These are phyloP conservation scores for Neopestalotiopsis clavispora DNA, from an alignment of 2,329 filamentous ascomycete species.

Conservation along the genomic window DNA sequence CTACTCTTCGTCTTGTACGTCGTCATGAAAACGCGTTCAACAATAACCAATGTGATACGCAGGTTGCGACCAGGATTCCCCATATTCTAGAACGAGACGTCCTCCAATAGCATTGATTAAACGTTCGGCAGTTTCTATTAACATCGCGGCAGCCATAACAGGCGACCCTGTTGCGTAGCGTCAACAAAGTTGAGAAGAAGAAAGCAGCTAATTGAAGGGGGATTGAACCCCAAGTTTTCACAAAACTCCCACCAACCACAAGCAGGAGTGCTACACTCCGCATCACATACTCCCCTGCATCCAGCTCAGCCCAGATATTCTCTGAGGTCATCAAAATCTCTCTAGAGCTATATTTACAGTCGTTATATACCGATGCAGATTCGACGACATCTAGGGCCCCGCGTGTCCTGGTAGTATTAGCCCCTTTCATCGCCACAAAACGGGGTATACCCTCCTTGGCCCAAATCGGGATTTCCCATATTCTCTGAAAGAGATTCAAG, in stretches of 20 bases:
- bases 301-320: background rate
- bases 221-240: background rate
- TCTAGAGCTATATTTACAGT: too few relatives aligned
- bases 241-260: slow-evolving; percentile 3
- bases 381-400: background rate
- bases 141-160: too few relatives aligned
- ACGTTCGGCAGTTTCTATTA: background rate
- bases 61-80: slow-evolving; percentile 2
- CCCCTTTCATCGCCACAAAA: background rate
- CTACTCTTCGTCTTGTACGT: too few relatives aligned
- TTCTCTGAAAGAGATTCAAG: background rate
- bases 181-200: background rate
- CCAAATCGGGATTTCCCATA: background rate
- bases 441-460: background rate
- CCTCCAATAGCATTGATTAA: background rate
- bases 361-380: too few relatives aligned
- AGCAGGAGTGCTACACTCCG: background rate
- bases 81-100: background rate
- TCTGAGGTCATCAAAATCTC: too few relatives aligned
- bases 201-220: background rate
- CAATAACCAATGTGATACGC: background rate
- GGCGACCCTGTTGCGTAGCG: too few relatives aligned
- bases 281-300: background rate
- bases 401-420: background rate
- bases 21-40: background rate